Base-by-base conservation (phyloP, 352 stramenopile genomes). In the Halophytophthora polymorphica region DNA sequence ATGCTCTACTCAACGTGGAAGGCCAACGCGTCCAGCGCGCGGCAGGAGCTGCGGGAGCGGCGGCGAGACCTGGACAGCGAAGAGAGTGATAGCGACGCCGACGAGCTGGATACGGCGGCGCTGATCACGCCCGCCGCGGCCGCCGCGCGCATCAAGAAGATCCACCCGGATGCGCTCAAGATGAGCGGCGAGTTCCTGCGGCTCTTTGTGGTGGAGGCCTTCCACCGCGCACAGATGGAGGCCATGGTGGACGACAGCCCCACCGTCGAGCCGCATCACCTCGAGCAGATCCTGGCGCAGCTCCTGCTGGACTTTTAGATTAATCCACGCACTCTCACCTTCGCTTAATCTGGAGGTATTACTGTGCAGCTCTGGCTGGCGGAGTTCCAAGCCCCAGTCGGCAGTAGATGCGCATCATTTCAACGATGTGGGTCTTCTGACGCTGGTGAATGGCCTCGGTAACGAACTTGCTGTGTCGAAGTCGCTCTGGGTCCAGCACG, bases 181-280 rank as follows among this genome's bases (percentile, higher is more conserved):
- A 58, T 94, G 25, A 90, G 75, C 61, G 65, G 69, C 45, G 83
- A 94, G 48, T 79, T 83, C 58, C 53, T 94, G 53, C 69, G 77
- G 12, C 64, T 92, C n/a, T 88, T 94, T 34, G 69, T 87, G 46
- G 33, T 91, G 19, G 79, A 92, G 38, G 83, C 83, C 3, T 46
- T 92, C 11, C 77, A 68, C 17, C 79, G 83, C 50, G 79, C 83
- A n/a, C 83, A 94, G 55, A 88, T 90, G 67, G 83, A 94, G 47
- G 83, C 83, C 33, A 92, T 91, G 82, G 78, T 94, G 28, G 83
- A 94, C 50, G 83, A 90, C 39, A 90, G 77, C 55, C 57, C 71
- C 21, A 61, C 66, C 8, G 69, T 92, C 8, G 79, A 94, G 55
- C 76, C 81, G 34, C 73, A 83, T 25, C 83, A 94, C 39, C 40